Base-by-base conservation (phyloP, 208 protist genomes). In the Trypanosoma platydactyli region DNA sequence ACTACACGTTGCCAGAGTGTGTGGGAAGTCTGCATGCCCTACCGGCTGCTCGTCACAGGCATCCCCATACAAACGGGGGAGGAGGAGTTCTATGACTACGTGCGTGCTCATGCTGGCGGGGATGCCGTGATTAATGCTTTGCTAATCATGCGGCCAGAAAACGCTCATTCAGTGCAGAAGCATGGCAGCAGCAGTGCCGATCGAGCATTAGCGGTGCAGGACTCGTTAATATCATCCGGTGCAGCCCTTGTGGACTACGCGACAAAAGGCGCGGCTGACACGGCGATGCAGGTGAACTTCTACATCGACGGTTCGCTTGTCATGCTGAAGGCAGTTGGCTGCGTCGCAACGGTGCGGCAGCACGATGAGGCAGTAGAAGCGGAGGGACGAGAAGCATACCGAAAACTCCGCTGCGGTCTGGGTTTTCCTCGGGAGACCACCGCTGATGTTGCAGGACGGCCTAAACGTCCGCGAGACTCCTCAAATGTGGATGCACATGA, bases 71-170 rank as follows among this genome's bases (percentile, higher is more conserved):
- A 73, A 40, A 38, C 80, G 4, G 40, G 25, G 22, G 42, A 33
- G 25, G 76, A 82, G 63, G 55, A 46, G 18, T 86, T 86, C 62
- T 86, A 86, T 64, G 76, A 81, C 55, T 56, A 67, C 45, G 46
- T 86, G 33, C 72, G 73, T 30, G 41, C 75, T 7, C 68, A 85
- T 45, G 30, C 41, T 44, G 41, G 68, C 40, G 68, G 68, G 16
- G 44, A 62, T 9, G 29, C 56, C 18, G 44, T 73, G 5, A 54
- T 56, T 29, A 74, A 76, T 25, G 68, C 73, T 1, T 54, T 79
- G 12, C 57, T 73, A 12, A 66, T 77, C 11, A 67, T 61, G 49
- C n/a, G 40, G 27, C 75, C 58, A 35, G 30, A 16, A 25, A 22
- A 18, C 53, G 15, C 52, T 38, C 33, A 38, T 9, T 3, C 33